Base-by-base conservation (phyloP, 1,284 basidiomycete genomes). In the Ustilago tritici region DNA sequence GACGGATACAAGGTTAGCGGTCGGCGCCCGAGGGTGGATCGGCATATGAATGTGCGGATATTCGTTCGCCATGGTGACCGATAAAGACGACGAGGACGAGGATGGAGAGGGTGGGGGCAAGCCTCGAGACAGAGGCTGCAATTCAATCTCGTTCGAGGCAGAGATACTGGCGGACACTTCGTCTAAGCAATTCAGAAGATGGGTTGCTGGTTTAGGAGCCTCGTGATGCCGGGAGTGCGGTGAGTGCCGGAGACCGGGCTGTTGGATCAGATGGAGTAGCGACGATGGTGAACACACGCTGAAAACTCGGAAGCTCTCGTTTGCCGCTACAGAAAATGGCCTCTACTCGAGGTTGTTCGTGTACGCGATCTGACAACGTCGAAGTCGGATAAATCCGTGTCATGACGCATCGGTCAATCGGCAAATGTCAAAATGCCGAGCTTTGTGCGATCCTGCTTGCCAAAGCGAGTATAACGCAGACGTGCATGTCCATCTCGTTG, bases 1-100 rank as follows among this genome's bases (percentile, higher is more conserved):
- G 87, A 94, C 95, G 23, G 95, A 98, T 14, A 99, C 94, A 34
- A 99, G 89, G 82, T 94, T 98, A 1, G 96, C 95, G 0, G 97
- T 99, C 6, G 97, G 97, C 50, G 95, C 90, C 84, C 96, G 96
- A 2, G 93, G 91, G 84, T 94, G 91, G 78, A 99, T 78, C 10
- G 76, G 76, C 34, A 70, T 64, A 28, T 76, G 68, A 0, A 47
- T 92, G 55, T 68, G 62, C 12, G 65, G 56, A 36, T 73, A 64
- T 12, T 43, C 50, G 58, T 41, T 61, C 38, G 67, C 50, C 63
- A 64, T 63, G 52, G 28, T 56, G 60, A 19, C 54, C 46, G 36
- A 46, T 8, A 15, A 46, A 46, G 49, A 50, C 12, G 49, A 50
- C 14, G n/a, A 6, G 12, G 49, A 50, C 6, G 49, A 50, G 14